Base-by-base conservation (phyloP, 352 stramenopile species). In the Bremia lactucae region DNA sequence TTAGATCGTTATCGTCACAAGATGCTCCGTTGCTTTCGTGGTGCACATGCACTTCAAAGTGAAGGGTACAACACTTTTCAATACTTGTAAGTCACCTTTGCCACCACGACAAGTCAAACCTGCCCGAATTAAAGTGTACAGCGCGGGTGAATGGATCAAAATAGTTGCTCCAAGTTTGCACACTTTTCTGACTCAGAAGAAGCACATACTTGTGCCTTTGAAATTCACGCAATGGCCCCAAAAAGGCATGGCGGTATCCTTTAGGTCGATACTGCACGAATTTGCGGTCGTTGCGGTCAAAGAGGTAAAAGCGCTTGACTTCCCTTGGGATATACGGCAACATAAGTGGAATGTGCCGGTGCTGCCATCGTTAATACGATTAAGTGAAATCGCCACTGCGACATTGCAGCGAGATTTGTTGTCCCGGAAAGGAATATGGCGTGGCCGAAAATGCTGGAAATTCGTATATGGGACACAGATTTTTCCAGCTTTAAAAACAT, bases 301-400 rank as follows among this genome's bases (percentile, higher is more conserved):
- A 15, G 52, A 62, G 34, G 46, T 79, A 20, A 42, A 67, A 1
- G 16, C 26, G 0, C 24, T 80, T 4, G 45, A 59, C 2, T 80
- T 80, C 34, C 48, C 55, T 14, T 80, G 68, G 68, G 43, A 65
- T 47, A 52, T 59, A 20, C 42, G 31, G 19, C 55, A 77, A 35
- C 36, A 41, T 53, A 72, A 60, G 36, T 77, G 65, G 62, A 31
- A 53, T 7, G 39, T 51, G 3, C 42, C 57, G 19, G 58, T 79
- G 18, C 31, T 84, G 2, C 65, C 68, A 0, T 42, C 52, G 4
- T 42, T 80, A 14, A 54, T 57, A 9, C 49, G 11, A 16, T 80
- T 51, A 38, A 40, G 46, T 11, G 38, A 68, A 19, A 71, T 15
- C 55, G 65, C 11, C 52, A 77, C 25, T 46, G 49, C 18, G 55